Evolutionary conservation across 768 basidiomycete species (phyloP), one percentile per base, ranked within the genome.

Genomic region (Fomitopsis serialis): DNA sequence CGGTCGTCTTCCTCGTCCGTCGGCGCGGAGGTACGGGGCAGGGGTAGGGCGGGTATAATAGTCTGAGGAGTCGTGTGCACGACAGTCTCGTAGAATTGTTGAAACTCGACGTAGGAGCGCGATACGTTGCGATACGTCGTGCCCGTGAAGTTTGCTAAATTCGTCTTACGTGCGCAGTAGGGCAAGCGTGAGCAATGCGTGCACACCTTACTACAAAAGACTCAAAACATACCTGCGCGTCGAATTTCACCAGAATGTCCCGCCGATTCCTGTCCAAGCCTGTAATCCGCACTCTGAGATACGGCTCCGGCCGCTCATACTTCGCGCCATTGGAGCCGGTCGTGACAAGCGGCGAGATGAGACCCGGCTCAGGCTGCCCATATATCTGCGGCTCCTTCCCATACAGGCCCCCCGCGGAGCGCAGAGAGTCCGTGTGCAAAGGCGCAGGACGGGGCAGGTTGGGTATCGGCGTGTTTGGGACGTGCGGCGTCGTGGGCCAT

Each of bases 1-100:
- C 97, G 80, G 68, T 98, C 97, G 68, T 99, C 97, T 70, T 98
- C 97, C 71, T 98, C 97, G 64, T 98, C 97, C 12, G 92, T 94
- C 23, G 92, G 88, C 2, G 97, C 97, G 12, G 95, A 98, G 0
- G 95, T 98, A 60, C 96, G 92, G 0, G 95, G 83, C n/a, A 98
- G 78, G 1, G 97, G 97, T 13, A 99, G 78, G 3, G 97, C 97
- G 8, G 97, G 92, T 15, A 98, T 78, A 61, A 99, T 97, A 24
- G 95, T 96, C 65, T 98, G 97, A 0, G 97, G 97, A 67, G 92
- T 95, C 69, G 81, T 92, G 62, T 87, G 80, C 27, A 93, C 80
- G 61, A 96, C 79, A 45, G 94, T 80, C 45, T 97, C 93, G 61
- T 94, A 92, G 69, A 98, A 92, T 58, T 89, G 83, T 66, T 92